Conservation (phyloP, 345 rosid genomes). For the Crucihimalaya himalaica region DNA sequence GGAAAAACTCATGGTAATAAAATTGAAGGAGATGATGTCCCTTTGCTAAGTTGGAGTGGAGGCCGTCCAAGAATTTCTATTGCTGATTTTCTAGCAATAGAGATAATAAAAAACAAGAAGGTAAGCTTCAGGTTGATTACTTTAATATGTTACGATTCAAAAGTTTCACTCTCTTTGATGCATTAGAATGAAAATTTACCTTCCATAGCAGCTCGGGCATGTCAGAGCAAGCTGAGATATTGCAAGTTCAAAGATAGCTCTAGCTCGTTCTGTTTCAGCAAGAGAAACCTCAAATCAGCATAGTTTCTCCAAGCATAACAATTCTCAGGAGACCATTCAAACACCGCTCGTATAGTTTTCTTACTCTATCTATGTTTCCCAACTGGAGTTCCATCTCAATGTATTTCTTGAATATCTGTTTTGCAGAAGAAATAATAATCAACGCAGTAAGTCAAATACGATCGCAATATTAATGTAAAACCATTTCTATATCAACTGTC, state of each 20-base stretch:
- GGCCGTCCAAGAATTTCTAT: too few species aligned
- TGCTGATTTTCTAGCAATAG: too few species aligned
- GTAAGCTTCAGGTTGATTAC: too few species aligned
- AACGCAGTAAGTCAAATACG: not conserved
- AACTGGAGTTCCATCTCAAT: not conserved
- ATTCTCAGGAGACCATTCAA: not conserved
- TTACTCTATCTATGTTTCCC: not conserved
- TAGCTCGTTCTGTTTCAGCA: not conserved
- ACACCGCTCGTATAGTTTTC: not conserved
- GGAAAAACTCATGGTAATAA: too few species aligned
- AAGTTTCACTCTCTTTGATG: not conserved
- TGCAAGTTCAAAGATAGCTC: slow-evolving; percentile 1
- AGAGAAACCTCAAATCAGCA: not conserved
- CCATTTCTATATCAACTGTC: not conserved
- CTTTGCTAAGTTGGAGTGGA: too few species aligned
- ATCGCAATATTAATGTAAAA: not conserved
- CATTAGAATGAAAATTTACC: not conserved
- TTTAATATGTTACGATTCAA: too few species aligned
- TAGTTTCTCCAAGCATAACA: not conserved
- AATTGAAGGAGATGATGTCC: too few species aligned
- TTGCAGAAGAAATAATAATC: not conserved
- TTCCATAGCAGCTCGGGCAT: not conserved
- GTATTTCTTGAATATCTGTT: not conserved
- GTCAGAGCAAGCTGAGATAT: not conserved
- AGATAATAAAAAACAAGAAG: too few species aligned